Conservation (phyloP, 495 filamentous ascomycete genomes). For the Achaetomiella virescens region DNA sequence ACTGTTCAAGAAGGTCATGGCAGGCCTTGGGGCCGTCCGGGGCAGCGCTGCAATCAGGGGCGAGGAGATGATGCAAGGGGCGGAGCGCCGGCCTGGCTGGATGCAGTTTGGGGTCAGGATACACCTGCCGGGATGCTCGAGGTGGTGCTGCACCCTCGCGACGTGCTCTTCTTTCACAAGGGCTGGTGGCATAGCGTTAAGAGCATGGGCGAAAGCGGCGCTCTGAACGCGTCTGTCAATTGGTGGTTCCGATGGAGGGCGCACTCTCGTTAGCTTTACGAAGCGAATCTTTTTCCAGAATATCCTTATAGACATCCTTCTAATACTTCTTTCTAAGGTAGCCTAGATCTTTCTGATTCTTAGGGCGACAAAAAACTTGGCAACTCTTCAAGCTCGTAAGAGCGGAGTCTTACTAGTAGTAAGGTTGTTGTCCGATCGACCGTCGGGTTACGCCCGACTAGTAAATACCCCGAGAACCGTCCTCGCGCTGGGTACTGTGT, state of each 20-base stretch:
- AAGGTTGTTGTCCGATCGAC: no score
- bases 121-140: conserved; percentile 31
- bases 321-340: no score
- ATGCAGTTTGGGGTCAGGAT: conserved; percentile 59
- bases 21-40: conserved; percentile 38
- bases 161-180: conserved; percentile 80
- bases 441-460: no score
- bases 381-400: no score
- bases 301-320: no score
- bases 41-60: conserved; percentile 57
- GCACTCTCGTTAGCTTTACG: neutral
- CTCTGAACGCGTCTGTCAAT: conserved; percentile 57
- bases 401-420: no score
- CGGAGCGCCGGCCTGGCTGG: conserved; percentile 59
- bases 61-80: conserved; percentile 88
- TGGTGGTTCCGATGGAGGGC: conserved; percentile 71
- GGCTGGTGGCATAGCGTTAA: conserved; percentile 97
- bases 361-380: no score
- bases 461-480: no score
- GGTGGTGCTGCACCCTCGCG: conserved; percentile 54
- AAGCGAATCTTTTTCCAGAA: no score
- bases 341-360: no score
- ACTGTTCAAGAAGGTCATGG: conserved; percentile 55
- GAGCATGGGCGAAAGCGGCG: conserved; percentile 40
- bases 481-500: no score